phyloP scores from a whole-genome alignment of 768 basidiomycete species.

The Collybia mongolica region DNA sequence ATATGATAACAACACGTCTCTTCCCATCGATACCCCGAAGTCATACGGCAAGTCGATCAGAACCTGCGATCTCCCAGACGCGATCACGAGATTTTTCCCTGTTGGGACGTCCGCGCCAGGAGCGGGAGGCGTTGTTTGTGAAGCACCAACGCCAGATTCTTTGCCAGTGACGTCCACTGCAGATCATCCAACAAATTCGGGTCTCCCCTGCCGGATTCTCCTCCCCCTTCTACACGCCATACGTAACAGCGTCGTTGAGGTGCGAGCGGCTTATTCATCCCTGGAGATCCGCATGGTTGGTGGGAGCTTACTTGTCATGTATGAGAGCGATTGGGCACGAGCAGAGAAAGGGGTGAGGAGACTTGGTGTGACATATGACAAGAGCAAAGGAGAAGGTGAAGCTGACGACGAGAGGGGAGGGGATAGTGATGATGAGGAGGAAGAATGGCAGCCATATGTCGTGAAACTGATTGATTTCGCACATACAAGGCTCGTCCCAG shows the following conservation, averaged over 20 bases:
- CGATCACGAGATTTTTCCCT: constrained; percentile 80
- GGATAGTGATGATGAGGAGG: too few relatives aligned
- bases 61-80: constrained; percentile 67
- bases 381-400: too few relatives aligned
- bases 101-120: constrained; percentile 22
- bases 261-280: constrained; percentile 45
- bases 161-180: background rate
- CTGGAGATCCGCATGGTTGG: constrained; percentile 82
- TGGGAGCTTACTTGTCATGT: constrained; percentile 77
- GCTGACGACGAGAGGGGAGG: too few relatives aligned
- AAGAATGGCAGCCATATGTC: constrained; percentile 49
- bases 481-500: constrained; percentile 69
- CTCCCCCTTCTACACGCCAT: constrained; percentile 58
- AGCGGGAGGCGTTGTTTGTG: constrained; percentile 1
- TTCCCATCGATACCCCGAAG: constrained; percentile 67
- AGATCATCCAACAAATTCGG: constrained; percentile 24
- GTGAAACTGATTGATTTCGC: constrained; percentile 95
- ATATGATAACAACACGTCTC: constrained; percentile 56
- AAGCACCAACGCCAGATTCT: constrained; percentile 1
- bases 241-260: constrained; percentile 47
- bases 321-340: constrained; percentile 49
- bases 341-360: constrained; percentile 12
- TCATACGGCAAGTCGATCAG: constrained; percentile 78
- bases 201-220: constrained; percentile 56
- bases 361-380: background rate